Evolutionary conservation across 2,329 filamentous ascomycete species (phyloP).

Genomic region (Zymoseptoria ardabiliae): DNA sequence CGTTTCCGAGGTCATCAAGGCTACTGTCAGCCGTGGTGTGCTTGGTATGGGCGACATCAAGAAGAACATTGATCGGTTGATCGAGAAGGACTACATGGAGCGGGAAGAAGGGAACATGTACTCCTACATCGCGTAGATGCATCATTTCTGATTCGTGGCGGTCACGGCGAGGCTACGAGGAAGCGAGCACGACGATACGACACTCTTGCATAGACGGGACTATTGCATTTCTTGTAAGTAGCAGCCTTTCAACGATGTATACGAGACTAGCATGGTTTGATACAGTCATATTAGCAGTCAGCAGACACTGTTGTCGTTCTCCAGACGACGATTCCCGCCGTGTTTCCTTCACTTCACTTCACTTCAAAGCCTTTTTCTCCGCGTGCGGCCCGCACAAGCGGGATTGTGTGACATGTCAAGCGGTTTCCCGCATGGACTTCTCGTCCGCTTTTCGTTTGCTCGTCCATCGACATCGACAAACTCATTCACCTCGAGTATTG

Average conservation of each 20-base stretch:
- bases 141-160: neutral
- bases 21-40: conserved; percentile 78
- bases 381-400: neutral
- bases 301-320: neutral
- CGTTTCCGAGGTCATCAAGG: conserved; percentile 83
- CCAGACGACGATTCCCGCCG: neutral
- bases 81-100: conserved; percentile 91
- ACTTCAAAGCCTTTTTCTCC: neutral
- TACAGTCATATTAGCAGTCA: neutral
- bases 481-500: neutral
- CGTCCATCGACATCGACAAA: neutral
- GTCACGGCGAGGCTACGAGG: neutral
- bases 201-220: neutral
- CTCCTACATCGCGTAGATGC: conserved; percentile 37
- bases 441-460: neutral
- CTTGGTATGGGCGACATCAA: conserved; percentile 86
- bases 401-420: neutral
- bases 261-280: neutral
- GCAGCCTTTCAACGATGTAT: neutral
- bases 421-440: neutral
- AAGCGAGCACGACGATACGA: neutral
- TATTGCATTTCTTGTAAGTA: neutral
- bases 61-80: conserved; percentile 92
- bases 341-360: neutral
- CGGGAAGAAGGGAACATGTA: conserved; percentile 58